Percentiles rank a stretch among this genome's conserved stretches.
phyloP scores from a whole-genome alignment of 768 basidiomycete genomes.

The Mycena floridula region DNA sequence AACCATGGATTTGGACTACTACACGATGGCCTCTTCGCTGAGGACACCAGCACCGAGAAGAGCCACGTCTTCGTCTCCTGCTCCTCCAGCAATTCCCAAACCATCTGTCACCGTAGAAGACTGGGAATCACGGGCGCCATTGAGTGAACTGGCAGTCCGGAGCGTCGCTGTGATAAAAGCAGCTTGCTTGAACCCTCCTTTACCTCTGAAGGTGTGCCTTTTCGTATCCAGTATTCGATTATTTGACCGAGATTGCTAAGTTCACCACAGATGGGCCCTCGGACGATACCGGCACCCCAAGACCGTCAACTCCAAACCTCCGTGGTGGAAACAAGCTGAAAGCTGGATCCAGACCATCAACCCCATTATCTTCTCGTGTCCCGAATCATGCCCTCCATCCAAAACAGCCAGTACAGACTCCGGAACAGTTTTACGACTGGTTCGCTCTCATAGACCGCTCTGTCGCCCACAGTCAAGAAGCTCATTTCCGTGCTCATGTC shows the following conservation, averaged over 20 bases:
- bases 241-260: slow-evolving; percentile 10
- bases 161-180: slow-evolving; percentile 61
- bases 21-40: not conserved
- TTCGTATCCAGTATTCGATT: not conserved
- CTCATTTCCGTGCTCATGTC: slow-evolving; percentile 84
- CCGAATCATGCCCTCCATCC: slow-evolving; percentile 60
- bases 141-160: slow-evolving; percentile 60
- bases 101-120: slow-evolving; percentile 69
- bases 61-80: not conserved
- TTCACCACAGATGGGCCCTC: slow-evolving; percentile 24
- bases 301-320: slow-evolving; percentile 31
- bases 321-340: slow-evolving; percentile 5
- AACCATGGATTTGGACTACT: not conserved
- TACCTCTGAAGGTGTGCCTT: slow-evolving; percentile 67
- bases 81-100: slow-evolving; percentile 17
- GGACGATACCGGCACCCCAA: slow-evolving; percentile 23
- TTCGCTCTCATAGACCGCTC: slow-evolving; percentile 85
- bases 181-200: slow-evolving; percentile 50
- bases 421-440: slow-evolving; percentile 98
- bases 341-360: slow-evolving; percentile 32
- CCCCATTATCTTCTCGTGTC: slow-evolving; percentile 31
- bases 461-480: slow-evolving; percentile 90
- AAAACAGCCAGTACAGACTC: slow-evolving; percentile 74
- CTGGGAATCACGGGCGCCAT: slow-evolving; percentile 82
- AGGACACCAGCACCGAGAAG: not conserved